Evolutionary conservation across 768 basidiomycete species (phyloP).

Genomic region (Leucocoprinus sp.): DNA sequence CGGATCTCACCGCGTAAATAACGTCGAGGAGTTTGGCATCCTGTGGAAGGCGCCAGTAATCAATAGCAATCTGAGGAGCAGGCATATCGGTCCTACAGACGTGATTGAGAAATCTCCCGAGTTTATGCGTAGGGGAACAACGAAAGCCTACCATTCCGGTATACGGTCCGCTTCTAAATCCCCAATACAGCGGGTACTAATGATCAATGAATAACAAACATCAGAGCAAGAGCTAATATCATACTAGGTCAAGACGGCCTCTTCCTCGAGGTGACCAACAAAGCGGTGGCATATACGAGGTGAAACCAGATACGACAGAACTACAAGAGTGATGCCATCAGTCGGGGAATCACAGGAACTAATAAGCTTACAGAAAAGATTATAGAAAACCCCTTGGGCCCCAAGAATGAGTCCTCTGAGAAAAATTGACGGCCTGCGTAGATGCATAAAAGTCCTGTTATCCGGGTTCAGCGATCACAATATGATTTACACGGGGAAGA

Average conservation of each 20-base stretch:
- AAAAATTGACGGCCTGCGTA: conserved; percentile 69
- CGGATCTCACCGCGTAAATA: conserved; percentile 85
- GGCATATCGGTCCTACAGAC: conserved; percentile 49
- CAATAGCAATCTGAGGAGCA: conserved; percentile 85
- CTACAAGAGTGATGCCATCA: conserved; percentile 26
- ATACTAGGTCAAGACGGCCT: conserved; percentile 88
- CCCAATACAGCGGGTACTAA: conserved; percentile 70
- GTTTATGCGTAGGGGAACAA: neutral
- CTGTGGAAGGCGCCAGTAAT: conserved; percentile 81
- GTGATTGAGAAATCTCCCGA: neutral
- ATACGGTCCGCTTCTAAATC: conserved; percentile 78
- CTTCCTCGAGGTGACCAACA: conserved; percentile 89
- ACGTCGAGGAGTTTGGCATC: conserved; percentile 81
- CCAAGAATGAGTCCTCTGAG: conserved; percentile 81
- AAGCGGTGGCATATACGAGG: conserved; percentile 81
- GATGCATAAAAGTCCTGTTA: conserved; percentile 87
- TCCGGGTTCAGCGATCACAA: conserved; percentile 2
- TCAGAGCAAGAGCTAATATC: conserved; percentile 20
- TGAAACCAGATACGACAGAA: conserved; percentile 71
- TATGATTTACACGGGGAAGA: neutral
- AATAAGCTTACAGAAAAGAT: conserved; percentile 64
- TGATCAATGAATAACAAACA: neutral
- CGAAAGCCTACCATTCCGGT: conserved; percentile 63
- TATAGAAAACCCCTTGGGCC: conserved; percentile 89
- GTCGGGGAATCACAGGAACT: conserved; percentile 10